Percentiles rank a stretch among this genome's conserved stretches.
phyloP scores from a whole-genome alignment of 306 rosid genomes.

The Gillenia trifoliata region DNA sequence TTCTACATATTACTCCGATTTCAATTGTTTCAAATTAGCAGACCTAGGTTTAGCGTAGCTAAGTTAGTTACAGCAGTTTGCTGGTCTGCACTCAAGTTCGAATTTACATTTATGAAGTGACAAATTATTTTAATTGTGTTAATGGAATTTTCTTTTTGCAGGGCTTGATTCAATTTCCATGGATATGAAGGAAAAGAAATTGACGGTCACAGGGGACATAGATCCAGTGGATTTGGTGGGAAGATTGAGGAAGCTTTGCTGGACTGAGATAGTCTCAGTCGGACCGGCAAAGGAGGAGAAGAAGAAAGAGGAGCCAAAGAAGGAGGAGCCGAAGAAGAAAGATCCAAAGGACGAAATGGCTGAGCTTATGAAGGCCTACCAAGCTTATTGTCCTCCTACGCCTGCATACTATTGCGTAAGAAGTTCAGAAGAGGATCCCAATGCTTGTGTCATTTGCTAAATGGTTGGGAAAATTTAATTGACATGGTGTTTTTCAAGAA shows the following conservation, averaged over 20 bases:
- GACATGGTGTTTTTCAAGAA: not conserved
- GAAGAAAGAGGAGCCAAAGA: constrained; percentile 47
- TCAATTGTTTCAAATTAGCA: not conserved
- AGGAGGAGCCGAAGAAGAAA: constrained; percentile 25
- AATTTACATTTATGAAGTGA: too few species aligned
- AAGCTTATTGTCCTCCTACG: constrained; percentile 10
- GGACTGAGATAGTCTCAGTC: constrained; percentile 54
- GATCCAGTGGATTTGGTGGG: constrained; percentile 51
- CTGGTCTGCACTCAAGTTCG: not conserved
- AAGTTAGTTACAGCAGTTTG: not conserved
- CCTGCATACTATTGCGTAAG: constrained; percentile 17
- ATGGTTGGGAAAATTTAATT: not conserved
- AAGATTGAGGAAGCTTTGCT: constrained; percentile 55
- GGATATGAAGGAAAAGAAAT: constrained; percentile 61
- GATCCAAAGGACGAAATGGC: constrained; percentile 29
- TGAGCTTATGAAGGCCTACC: constrained; percentile 6
- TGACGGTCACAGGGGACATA: constrained; percentile 60
- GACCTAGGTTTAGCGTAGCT: not conserved
- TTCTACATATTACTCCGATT: not conserved
- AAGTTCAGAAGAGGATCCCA: constrained; percentile 57
- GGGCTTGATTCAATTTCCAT: constrained; percentile 70
- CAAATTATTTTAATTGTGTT: not conserved
- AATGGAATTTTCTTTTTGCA: constrained; percentile 10
- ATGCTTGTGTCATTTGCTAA: constrained; percentile 64
- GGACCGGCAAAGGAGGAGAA: constrained; percentile 69